Evolutionary conservation across 176 grass and related monocot species (phyloP), one percentile per base, ranked within the genome.

Genomic region (Carex pumila): DNA sequence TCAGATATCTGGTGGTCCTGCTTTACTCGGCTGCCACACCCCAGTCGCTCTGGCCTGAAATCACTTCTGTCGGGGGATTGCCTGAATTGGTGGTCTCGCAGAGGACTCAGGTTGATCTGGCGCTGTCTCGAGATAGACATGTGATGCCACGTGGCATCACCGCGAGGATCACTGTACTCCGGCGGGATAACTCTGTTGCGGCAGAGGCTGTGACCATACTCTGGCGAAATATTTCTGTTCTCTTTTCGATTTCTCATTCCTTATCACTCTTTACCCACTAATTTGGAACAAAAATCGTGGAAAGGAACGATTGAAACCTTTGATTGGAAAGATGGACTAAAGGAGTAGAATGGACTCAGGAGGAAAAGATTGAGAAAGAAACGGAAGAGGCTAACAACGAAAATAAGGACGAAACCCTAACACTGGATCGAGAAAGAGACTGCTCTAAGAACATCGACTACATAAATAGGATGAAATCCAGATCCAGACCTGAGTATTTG

Each of bases 211-310:
- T 5, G 21, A 18, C 15, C 4, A 78, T 56, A 2, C 55, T 65
- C 43, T 83, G 89, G 88, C 81, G 47, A 71, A 54, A 34, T 4
- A 69, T 73, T 43, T 49, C 37, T 73, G 70, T 73, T n/a, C 9
- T 73, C 70, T 50, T 37, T 73, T 73, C 31, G 36, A 36, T 43
- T 7, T 43, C 70, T 73, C 70, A 73, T 73, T 15, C 8, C 32
- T 73, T 73, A n/a, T 59, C 34, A 73, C 70, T n/a, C 11, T 49
- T 49, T 73, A 14, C 70, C 70, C 15, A 73, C 70, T 59, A 59
- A 59, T 18, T 59, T 59, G 14, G 55, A 59, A 59, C 15, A 3
- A 59, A 59, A 59, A 59, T 15, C 12, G 56, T n/a, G 56, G 17
- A 59, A 59, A 59, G 18, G 56, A 59, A 59, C 11, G 5, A 59